A percentile compares a stretch with the other conserved stretches of the same genome.
Conservation (phyloP, 2,329 filamentous ascomycete species). For the Colletotrichum tropicale region DNA sequence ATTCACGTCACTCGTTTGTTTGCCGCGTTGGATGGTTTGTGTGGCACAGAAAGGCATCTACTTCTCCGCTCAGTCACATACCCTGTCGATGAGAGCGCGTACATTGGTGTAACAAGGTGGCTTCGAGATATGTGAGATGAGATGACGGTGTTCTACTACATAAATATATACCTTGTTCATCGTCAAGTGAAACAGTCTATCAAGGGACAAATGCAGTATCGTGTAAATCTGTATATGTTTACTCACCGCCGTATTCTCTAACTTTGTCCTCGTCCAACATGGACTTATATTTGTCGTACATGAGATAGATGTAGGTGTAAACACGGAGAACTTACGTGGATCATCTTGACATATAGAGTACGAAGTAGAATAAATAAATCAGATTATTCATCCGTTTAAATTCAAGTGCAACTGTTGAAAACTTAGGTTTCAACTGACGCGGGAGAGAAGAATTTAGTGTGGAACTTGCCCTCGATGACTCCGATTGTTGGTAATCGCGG, state of each 20-base stretch:
- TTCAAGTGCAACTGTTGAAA: not conserved
- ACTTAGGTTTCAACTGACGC: not conserved
- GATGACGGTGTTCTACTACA: not conserved
- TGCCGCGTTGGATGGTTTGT: not conserved
- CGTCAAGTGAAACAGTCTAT: not conserved
- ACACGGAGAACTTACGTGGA: accelerated
- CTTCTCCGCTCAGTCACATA: not conserved
- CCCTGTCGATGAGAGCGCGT: not conserved
- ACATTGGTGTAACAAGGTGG: not conserved
- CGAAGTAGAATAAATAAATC: too few species aligned
- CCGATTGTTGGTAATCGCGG: not conserved
- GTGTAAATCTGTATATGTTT: not conserved
- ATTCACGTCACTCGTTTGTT: not conserved
- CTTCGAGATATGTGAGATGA: not conserved
- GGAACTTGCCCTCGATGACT: too few species aligned
- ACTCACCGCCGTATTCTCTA: accelerated
- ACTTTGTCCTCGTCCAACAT: not conserved
- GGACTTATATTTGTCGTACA: not conserved
- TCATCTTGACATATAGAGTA: accelerated
- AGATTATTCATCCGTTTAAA: too few species aligned
- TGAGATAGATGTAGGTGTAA: not conserved
- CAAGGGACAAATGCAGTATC: accelerated
- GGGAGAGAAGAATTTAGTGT: not conserved
- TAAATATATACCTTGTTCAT: not conserved
- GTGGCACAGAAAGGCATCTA: not conserved